Evolutionary conservation across 2,329 filamentous ascomycete genomes (phyloP).

Genomic region (Incumbomyces delicatus): DNA sequence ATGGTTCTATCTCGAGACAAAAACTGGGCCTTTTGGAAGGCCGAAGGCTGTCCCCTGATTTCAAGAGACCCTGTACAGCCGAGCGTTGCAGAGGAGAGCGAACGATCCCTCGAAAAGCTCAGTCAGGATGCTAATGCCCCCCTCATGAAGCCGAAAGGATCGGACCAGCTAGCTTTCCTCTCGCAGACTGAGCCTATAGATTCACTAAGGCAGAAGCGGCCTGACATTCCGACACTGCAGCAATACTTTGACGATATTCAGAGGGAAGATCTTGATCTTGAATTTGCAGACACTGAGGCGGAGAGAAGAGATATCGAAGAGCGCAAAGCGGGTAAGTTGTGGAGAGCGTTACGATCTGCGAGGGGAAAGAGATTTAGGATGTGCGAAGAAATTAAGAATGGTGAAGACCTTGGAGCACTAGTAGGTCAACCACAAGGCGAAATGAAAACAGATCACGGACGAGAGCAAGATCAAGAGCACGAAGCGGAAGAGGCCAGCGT

Average conservation of each 20-base stretch:
- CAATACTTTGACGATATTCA: constrained; percentile 64
- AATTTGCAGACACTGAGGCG: constrained; percentile 57
- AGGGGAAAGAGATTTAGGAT: constrained; percentile 56
- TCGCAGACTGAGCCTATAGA: constrained; percentile 58
- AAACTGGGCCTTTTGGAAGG: constrained; percentile 98
- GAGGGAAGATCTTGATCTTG: constrained; percentile 74
- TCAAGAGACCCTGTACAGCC: constrained; percentile 62
- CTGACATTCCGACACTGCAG: constrained; percentile 58
- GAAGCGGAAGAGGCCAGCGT: neutral
- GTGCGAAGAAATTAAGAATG: constrained; percentile 82
- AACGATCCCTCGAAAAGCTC: constrained; percentile 53
- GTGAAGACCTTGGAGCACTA: constrained; percentile 52
- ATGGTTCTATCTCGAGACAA: constrained; percentile 92
- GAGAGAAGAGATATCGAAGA: constrained; percentile 53
- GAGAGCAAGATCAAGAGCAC: neutral
- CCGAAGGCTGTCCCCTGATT: constrained; percentile 83
- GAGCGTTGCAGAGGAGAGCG: constrained; percentile 59
- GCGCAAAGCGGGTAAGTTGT: constrained; percentile 77
- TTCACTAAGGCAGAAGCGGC: constrained; percentile 61
- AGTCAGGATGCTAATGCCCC: constrained; percentile 64
- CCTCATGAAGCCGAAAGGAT: constrained; percentile 54
- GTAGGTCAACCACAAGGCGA: constrained; percentile 8
- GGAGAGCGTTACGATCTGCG: constrained; percentile 75
- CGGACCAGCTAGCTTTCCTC: constrained; percentile 70
- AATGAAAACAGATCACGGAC: neutral